Conservation (phyloP, 139 green algal genomes). For the Tetradesmus obliquus region DNA sequence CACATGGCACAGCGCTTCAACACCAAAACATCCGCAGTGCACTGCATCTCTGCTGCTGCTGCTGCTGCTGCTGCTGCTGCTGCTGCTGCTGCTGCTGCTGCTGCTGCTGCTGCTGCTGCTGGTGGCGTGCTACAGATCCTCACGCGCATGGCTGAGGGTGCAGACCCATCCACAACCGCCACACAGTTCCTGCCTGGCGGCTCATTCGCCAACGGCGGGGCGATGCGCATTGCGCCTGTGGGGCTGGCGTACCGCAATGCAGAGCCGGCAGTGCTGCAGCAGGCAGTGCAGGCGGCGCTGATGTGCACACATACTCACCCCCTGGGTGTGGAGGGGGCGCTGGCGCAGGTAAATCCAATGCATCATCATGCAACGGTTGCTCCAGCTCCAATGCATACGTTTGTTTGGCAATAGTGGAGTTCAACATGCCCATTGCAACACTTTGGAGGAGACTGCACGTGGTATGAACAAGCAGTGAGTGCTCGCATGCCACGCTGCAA, state of each 20-base stretch:
- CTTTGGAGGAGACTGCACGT: too few species aligned
- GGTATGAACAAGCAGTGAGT: too few species aligned
- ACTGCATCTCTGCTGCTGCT: background rate
- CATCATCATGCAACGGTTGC: background rate
- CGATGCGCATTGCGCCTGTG: constrained; percentile 67
- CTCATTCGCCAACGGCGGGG: constrained; percentile 53
- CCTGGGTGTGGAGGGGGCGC: constrained; percentile 50
- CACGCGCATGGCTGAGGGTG: background rate
- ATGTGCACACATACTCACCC: constrained; percentile 61
- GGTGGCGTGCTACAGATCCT: background rate
- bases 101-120: background rate
- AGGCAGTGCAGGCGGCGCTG: constrained; percentile 49
- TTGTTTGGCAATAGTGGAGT: too few species aligned
- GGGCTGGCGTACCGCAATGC: constrained; percentile 60
- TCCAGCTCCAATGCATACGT: background rate
- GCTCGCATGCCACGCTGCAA: too few species aligned
- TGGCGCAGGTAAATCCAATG: constrained; percentile 23
- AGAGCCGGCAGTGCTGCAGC: background rate
- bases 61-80: background rate
- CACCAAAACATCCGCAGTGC: too few species aligned
- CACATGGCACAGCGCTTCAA: too few species aligned
- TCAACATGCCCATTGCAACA: background rate
- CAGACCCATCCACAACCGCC: constrained; percentile 34
- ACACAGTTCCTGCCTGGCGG: constrained; percentile 43
- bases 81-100: background rate